Evolutionary conservation across 192 early-diverging fungal genomes (phyloP).

Genomic region (Coemansia sp.): DNA sequence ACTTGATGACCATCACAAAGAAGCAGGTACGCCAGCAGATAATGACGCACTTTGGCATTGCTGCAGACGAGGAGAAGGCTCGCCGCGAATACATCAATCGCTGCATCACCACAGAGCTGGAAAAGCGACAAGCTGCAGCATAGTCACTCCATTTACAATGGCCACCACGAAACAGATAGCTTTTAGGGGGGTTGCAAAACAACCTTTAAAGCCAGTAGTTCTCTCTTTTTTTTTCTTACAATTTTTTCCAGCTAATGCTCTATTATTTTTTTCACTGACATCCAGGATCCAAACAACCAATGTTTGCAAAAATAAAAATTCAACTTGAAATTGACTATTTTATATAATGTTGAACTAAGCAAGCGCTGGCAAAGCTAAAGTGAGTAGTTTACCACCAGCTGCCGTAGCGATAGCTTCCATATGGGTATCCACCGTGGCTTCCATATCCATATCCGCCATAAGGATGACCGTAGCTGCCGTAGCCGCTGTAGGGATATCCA

Average conservation of each 20-base stretch:
- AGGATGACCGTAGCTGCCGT: slow-evolving; percentile 26
- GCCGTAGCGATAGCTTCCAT: slow-evolving; percentile 17
- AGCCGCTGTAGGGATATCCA: slow-evolving; percentile 24
- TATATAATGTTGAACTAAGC: background rate
- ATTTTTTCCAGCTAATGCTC: background rate
- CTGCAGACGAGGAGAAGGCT: slow-evolving; percentile 67
- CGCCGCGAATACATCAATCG: slow-evolving; percentile 87
- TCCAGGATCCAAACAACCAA: background rate
- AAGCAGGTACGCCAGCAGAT: slow-evolving; percentile 96
- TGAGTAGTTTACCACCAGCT: slow-evolving; percentile 13
- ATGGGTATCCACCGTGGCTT: slow-evolving; percentile 14
- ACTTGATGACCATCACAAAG: slow-evolving; percentile 99
- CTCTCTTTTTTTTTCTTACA: slow-evolving; percentile 5
- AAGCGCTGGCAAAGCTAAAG: background rate
- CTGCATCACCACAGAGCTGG: slow-evolving; percentile 64
- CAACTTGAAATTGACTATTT: background rate
- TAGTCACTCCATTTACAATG: slow-evolving; percentile 2
- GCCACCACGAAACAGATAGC: background rate
- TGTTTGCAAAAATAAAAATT: background rate
- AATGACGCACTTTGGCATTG: slow-evolving; percentile 68
- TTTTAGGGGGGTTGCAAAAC: background rate
- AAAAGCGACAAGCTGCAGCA: slow-evolving; percentile 22
- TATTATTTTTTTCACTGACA: slow-evolving; percentile 1
- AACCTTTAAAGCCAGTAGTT: background rate
- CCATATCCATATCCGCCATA: slow-evolving; percentile 30